phyloP scores from a whole-genome alignment of 148 eudicot species.

The Camellia sinensis region DNA sequence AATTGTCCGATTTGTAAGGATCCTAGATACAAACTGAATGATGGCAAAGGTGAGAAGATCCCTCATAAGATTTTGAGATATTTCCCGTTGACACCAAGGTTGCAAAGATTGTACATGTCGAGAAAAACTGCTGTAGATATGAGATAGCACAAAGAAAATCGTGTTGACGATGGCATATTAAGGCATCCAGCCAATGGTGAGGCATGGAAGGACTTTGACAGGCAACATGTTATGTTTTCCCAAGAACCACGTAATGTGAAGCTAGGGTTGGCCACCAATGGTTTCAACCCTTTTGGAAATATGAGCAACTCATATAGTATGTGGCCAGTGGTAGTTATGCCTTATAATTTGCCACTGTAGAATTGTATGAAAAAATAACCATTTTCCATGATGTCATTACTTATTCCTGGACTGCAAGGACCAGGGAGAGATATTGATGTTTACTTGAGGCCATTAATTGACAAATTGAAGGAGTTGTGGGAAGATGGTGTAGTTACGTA shows the following conservation, averaged over 20 bases:
- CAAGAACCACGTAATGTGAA: neutral
- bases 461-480: neutral
- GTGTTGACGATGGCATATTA: neutral
- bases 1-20: neutral
- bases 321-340: neutral
- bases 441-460: neutral
- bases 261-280: neutral
- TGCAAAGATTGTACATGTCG: neutral
- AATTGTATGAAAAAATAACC: constrained; percentile 7
- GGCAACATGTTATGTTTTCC: neutral
- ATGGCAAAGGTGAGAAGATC: neutral
- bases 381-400: neutral
- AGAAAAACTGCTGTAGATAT: neutral
- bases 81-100: neutral
- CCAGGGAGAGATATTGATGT: neutral
- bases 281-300: constrained; percentile 3
- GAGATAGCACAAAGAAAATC: neutral
- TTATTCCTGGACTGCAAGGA: neutral
- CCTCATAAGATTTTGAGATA: neutral
- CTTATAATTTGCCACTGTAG: neutral
- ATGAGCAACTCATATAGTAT: neutral
- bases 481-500: neutral
- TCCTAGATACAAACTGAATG: too few relatives aligned
- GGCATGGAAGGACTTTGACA: neutral
- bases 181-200: neutral